These are phyloP conservation scores for Talaromyces sp. DNA, from an alignment of 2,329 filamentous ascomycete genomes.

Conservation along the genomic window DNA sequence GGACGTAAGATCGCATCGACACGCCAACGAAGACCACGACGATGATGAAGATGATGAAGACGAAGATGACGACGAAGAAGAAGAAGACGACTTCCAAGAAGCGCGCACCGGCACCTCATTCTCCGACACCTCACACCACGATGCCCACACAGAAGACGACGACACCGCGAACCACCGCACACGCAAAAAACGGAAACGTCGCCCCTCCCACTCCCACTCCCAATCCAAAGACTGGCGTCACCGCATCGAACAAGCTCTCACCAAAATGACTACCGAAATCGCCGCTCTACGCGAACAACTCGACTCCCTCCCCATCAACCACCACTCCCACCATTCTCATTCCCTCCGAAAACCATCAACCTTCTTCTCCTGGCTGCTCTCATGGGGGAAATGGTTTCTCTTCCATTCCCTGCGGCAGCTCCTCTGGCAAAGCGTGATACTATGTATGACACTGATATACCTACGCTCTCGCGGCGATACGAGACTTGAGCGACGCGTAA, in stretches of 20 bases:
- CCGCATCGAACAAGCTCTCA: slow-evolving; percentile 78
- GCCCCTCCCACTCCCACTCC: slow-evolving; percentile 6
- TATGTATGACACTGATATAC: slow-evolving; percentile 40
- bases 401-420: slow-evolving; percentile 72
- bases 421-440: slow-evolving; percentile 63
- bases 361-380: slow-evolving; percentile 54
- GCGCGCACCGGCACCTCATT: slow-evolving; percentile 37
- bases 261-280: slow-evolving; percentile 87
- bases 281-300: slow-evolving; percentile 91
- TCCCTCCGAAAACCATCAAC: background rate
- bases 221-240: slow-evolving; percentile 64
- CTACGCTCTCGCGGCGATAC: slow-evolving; percentile 43
- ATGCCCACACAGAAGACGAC: slow-evolving; percentile 24
- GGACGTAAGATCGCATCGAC: slow-evolving; percentile 19
- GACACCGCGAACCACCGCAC: slow-evolving; percentile 25
- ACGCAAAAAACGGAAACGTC: slow-evolving; percentile 33
- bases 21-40: background rate
- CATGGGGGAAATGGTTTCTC: slow-evolving; percentile 68
- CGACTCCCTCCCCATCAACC: slow-evolving; percentile 69
- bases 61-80: slow-evolving; percentile 12
- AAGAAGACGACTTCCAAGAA: slow-evolving; percentile 22
- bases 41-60: slow-evolving; percentile 14
- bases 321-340: slow-evolving; percentile 50
- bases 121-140: slow-evolving; percentile 17
- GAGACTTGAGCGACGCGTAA: slow-evolving; percentile 40